phyloP scores from a whole-genome alignment of 164 flowering plant species.

The Litsea cubeba region DNA sequence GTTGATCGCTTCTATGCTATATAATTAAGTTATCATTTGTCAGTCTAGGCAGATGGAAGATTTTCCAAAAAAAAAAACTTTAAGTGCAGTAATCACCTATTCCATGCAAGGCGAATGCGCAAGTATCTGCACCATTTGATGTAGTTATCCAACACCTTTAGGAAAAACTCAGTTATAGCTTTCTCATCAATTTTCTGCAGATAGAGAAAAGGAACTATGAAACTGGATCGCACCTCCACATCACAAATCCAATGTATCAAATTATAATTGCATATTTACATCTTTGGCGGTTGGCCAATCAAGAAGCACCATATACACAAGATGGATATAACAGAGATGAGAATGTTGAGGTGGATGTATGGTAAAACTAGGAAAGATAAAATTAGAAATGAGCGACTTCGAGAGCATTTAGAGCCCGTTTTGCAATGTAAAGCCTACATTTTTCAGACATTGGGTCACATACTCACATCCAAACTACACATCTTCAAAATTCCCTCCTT shows the following conservation, averaged over 20 bases:
- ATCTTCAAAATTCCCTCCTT: no score
- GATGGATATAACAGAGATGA: no score
- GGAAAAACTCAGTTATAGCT: slow-evolving; percentile 76
- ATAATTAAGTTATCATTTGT: slow-evolving; percentile 4
- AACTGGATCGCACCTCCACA: neutral
- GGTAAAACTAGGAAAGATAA: no score
- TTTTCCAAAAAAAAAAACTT: neutral
- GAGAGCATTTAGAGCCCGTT: no score
- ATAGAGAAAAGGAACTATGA: neutral
- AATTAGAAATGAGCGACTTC: no score
- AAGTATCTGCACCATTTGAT: slow-evolving; percentile 94
- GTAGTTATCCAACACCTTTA: slow-evolving; percentile 90
- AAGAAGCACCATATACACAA: no score
- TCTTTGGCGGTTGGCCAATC: no score
- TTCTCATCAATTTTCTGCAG: slow-evolving; percentile 84
- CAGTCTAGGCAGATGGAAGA: neutral
- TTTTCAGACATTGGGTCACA: no score
- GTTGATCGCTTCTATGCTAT: slow-evolving; percentile 75
- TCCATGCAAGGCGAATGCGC: slow-evolving; percentile 76
- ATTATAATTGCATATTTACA: no score
- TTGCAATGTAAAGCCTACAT: no score
- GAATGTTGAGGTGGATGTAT: no score
- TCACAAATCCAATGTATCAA: neutral
- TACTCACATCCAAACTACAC: no score
- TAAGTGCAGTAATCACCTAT: slow-evolving; percentile 44